Conservation (phyloP, 192 early-diverging fungal genomes). For the Backusella australiensis region DNA sequence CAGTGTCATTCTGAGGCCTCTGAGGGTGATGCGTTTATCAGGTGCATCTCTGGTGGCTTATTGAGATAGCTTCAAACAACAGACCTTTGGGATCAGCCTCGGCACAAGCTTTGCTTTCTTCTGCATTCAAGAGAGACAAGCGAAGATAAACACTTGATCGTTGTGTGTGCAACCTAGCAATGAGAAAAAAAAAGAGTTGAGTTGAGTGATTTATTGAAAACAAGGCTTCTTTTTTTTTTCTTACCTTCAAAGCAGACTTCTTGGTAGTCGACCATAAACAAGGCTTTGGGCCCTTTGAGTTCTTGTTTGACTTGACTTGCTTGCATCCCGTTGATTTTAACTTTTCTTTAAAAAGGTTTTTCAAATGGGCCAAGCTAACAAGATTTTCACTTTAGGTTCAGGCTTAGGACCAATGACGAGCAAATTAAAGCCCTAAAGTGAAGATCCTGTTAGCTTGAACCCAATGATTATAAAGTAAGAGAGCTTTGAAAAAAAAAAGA, state of each 20-base stretch:
- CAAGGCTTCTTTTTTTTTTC: too few species aligned
- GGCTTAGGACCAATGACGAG: too few species aligned
- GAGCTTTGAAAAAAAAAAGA: too few species aligned
- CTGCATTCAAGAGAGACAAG: constrained; percentile 41
- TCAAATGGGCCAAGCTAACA: too few species aligned
- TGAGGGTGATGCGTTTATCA: constrained; percentile 46
- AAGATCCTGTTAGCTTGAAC: too few species aligned
- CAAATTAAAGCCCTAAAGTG: too few species aligned
- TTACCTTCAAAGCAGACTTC: constrained; percentile 28
- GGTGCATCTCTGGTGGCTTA: constrained; percentile 51
- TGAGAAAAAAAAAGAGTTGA: too few species aligned
- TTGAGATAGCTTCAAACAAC: constrained; percentile 67
- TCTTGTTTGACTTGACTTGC: too few species aligned
- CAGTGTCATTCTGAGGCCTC: constrained; percentile 51
- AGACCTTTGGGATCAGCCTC: constrained; percentile 51
- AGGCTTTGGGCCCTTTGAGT: constrained; percentile 50
- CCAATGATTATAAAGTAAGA: too few species aligned
- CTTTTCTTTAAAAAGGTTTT: too few species aligned
- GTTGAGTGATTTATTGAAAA: too few species aligned
- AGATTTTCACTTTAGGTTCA: too few species aligned
- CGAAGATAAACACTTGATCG: constrained; percentile 50
- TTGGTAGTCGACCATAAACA: constrained; percentile 59
- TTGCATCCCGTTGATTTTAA: background rate
- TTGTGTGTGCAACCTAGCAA: background rate
- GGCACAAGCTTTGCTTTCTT: constrained; percentile 42